A percentile compares a stretch with the other conserved stretches of the same genome.
These are phyloP conservation scores for Hypoxylon fragiforme DNA, from an alignment of 495 filamentous ascomycete species.

Conservation along the genomic window DNA sequence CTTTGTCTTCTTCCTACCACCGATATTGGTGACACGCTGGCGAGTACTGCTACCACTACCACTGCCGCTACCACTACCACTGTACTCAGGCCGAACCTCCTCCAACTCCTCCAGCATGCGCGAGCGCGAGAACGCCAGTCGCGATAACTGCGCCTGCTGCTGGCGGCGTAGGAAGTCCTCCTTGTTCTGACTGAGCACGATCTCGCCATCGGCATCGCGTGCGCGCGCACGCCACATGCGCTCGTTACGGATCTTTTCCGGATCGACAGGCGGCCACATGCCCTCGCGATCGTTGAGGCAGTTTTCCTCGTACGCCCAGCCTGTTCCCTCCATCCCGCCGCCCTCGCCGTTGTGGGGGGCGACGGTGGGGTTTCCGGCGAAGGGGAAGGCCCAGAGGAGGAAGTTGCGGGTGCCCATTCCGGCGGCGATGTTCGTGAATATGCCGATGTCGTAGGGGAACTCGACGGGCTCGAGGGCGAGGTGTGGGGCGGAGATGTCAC, in stretches of 20 bases:
- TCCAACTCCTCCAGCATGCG: constrained; percentile 46
- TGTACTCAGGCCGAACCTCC: constrained; percentile 42
- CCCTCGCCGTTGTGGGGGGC: background rate
- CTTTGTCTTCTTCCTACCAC: no score
- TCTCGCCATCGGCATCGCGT: constrained; percentile 23
- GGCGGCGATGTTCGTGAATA: constrained; percentile 75
- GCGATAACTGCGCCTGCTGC: constrained; percentile 33
- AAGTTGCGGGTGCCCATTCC: constrained; percentile 68
- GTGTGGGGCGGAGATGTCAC: constrained; percentile 36
- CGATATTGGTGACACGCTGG: constrained; percentile 37
- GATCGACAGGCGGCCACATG: constrained; percentile 87
- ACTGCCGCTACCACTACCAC: constrained; percentile 19
- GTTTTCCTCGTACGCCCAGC: constrained; percentile 77
- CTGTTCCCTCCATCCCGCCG: constrained; percentile 40
- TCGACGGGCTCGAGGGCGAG: constrained; percentile 67
- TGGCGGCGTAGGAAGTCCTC: constrained; percentile 41
- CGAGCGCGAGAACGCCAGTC: constrained; percentile 24
- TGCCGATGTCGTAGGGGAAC: constrained; percentile 90
- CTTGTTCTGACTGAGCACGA: constrained; percentile 55
- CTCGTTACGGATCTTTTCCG: constrained; percentile 70
- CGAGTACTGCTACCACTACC: background rate
- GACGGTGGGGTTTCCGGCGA: constrained; percentile 45
- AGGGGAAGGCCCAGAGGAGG: constrained; percentile 53
- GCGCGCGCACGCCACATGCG: constrained; percentile 40
- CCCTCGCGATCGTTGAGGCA: constrained; percentile 74